Evolutionary conservation across 768 basidiomycete species (phyloP).

Genomic region (Pleurotus citrinopileatus): DNA sequence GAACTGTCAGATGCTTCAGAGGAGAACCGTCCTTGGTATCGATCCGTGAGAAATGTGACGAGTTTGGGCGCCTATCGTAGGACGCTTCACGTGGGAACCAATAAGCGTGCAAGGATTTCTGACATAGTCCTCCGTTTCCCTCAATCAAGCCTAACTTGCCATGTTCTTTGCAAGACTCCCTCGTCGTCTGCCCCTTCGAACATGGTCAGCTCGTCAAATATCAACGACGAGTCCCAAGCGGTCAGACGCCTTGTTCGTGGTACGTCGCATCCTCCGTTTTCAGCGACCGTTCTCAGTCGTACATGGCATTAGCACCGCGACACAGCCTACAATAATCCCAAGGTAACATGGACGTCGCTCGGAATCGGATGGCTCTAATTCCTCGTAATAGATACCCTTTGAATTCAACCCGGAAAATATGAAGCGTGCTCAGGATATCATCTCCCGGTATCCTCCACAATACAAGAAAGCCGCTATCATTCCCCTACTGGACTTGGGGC

Average conservation of each 20-base stretch:
- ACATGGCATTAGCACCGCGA: constrained; percentile 76
- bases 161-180: constrained; percentile 35
- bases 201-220: constrained; percentile 27
- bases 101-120: constrained; percentile 2
- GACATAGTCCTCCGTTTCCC: not conserved
- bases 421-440: constrained; percentile 85
- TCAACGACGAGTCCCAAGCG: constrained; percentile 43
- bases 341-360: constrained; percentile 37
- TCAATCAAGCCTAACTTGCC: not conserved
- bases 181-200: constrained; percentile 23
- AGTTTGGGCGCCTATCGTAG: not conserved
- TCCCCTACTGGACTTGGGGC: constrained; percentile 92
- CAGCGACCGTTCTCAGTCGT: constrained; percentile 8
- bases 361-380: constrained; percentile 5
- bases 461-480: constrained; percentile 99
- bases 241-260: constrained; percentile 88
- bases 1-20: too few species aligned
- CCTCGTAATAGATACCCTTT: constrained; percentile 73
- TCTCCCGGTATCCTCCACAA: constrained; percentile 91
- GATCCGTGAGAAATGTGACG: not conserved
- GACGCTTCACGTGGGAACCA: constrained; percentile 4
- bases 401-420: constrained; percentile 78
- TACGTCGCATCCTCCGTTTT: constrained; percentile 36
- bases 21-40: not conserved
- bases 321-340: constrained; percentile 91